Conservation (phyloP, 106 monocot species). For the Cymbidium sinense region DNA sequence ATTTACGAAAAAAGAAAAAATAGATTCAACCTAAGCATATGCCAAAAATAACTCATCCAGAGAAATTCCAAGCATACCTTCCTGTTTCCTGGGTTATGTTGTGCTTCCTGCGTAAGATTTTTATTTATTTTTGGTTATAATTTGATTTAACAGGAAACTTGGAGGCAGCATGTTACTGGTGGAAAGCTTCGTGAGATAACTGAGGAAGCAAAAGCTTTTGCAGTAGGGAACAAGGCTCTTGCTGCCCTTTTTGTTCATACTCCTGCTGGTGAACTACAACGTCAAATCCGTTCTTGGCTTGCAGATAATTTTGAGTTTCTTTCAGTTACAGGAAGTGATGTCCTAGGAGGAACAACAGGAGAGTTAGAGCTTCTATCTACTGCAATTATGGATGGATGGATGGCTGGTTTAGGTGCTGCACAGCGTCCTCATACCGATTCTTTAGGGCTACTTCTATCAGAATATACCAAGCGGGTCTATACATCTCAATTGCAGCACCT, state of each 20-base stretch:
- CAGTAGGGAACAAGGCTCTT: conserved; percentile 81
- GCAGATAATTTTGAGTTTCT: conserved; percentile 98
- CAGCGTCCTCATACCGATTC: conserved; percentile 81
- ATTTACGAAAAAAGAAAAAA: neutral
- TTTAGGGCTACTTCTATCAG: conserved; percentile 85
- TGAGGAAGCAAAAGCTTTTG: conserved; percentile 93
- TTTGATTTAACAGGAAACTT: conserved; percentile 61
- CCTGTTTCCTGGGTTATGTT: neutral
- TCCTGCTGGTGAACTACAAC: conserved; percentile 96
- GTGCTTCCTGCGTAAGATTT: neutral
- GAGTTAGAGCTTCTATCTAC: conserved; percentile 89
- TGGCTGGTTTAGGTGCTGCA: conserved; percentile 96
- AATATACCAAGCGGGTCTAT: conserved; percentile 88
- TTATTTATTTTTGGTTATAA: too few relatives aligned
- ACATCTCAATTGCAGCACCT: conserved; percentile 87
- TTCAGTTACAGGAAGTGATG: conserved; percentile 69
- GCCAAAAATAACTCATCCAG: neutral
- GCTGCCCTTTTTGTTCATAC: conserved; percentile 98
- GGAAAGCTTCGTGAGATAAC: conserved; percentile 95
- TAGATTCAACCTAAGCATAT: neutral
- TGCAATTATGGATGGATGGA: conserved; percentile 99
- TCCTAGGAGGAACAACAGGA: conserved; percentile 53
- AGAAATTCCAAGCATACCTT: neutral
- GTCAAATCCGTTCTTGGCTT: conserved; percentile 93
- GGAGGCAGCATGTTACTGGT: conserved; percentile 94